Evolutionary conservation across 306 rosid genomes (phyloP), one percentile per base, ranked within the genome.

Genomic region (Prunus dulcis): DNA sequence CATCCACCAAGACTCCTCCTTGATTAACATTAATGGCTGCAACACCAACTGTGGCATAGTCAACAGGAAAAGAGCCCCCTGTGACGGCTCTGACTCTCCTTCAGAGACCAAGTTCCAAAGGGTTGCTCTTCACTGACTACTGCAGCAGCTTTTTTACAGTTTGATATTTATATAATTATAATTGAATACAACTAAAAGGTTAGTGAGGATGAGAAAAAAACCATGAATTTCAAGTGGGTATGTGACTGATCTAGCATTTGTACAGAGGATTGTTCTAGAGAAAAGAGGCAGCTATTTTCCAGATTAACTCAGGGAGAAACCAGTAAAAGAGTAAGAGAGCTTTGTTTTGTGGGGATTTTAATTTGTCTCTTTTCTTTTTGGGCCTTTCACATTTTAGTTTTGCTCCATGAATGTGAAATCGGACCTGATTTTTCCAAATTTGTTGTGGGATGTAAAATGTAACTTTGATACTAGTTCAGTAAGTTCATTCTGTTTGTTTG

Each of bases 41-140:
- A 79, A 75, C 81, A 69, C 74, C 80, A 89, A 80, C 78, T 87
- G 93, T 46, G 95, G 89, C 43, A 82, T 77, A 76, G 61, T 82
- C 18, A 89, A 83, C 64, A 86, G 97, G 51, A 92, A 95, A 80
- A 90, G 99, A 87, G 87, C 57, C 62, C 73, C 88, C 32, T 84
- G 67, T 68, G 96, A 91, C 25, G 85, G 81, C 57, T 80, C 96
- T 81, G 91, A 83, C 62, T 84, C 89, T 77, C 96, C 93, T 19
- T 55, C 87, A 57, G 92, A 96, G 65, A 70, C 83, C 22, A 92
- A 92, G 86, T 92, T 76, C 79, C 97, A 85, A 74, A 89, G 97
- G 86, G 80, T 91, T 84, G 86, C 84, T 53, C 87, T 79, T 68
- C 91, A 86, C 80, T 96, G 88, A 92, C 87, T 52, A 92, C 87